phyloP scores from a whole-genome alignment of 1,139 yeast genomes.

The Meyerozyma carpophila region DNA sequence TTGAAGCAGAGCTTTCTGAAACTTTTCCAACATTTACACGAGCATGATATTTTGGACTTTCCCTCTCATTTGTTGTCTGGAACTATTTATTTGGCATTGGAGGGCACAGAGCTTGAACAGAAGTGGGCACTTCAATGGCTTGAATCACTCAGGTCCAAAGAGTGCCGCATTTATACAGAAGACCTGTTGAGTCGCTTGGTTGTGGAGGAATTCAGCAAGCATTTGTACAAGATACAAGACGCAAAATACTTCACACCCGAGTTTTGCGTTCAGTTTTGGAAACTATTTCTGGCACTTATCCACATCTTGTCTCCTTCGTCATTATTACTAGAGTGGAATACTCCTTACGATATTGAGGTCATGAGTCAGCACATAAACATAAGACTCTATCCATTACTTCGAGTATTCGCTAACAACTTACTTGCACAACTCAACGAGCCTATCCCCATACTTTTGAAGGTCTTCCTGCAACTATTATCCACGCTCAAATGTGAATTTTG shows the following conservation, averaged over 20 bases:
- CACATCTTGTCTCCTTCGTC: conserved; percentile 33
- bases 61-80: conserved; percentile 37
- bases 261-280: conserved; percentile 51
- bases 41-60: conserved; percentile 5
- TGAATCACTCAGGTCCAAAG: conserved; percentile 12
- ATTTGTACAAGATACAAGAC: conserved; percentile 50
- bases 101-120: conserved; percentile 42
- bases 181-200: conserved; percentile 28
- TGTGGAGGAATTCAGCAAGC: conserved; percentile 48
- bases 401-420: conserved; percentile 44
- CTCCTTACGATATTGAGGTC: conserved; percentile 40
- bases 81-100: conserved; percentile 45
- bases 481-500: conserved; percentile 44
- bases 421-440: conserved; percentile 49
- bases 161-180: conserved; percentile 4
- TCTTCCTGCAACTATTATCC: conserved; percentile 36
- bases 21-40: conserved; percentile 18
- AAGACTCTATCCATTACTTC: conserved; percentile 39
- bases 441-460: conserved; percentile 48
- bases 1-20: conserved; percentile 24
- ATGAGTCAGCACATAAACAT: conserved; percentile 34
- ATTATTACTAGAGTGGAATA: conserved; percentile 32
- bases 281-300: conserved; percentile 35
- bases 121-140: conserved; percentile 40
- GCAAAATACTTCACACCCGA: conserved; percentile 40